phyloP scores from a whole-genome alignment of 164 flowering plant genomes.

The Vitis rotundifolia region DNA sequence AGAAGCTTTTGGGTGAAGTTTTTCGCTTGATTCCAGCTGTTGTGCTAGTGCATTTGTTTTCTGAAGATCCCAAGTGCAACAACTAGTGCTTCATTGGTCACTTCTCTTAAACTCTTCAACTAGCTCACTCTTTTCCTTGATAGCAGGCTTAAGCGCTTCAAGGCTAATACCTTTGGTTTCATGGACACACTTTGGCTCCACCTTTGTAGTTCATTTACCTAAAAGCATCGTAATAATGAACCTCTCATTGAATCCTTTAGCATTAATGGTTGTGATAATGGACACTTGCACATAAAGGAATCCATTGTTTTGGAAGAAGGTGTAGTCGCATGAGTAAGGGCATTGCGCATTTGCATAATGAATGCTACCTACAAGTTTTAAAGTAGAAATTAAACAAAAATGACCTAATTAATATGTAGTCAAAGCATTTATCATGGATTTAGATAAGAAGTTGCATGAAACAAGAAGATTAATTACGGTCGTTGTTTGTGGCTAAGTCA shows the following conservation, averaged over 20 bases:
- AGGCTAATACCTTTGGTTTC: constrained; percentile 38
- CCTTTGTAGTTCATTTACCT: constrained; percentile 22
- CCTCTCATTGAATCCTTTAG: constrained; percentile 50
- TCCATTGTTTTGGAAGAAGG: constrained; percentile 71
- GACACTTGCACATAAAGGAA: constrained; percentile 76
- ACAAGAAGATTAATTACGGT: constrained; percentile 41
- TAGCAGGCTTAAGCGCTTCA: constrained; percentile 54
- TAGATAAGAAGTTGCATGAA: no score
- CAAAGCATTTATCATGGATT: background rate
- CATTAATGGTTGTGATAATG: constrained; percentile 60
- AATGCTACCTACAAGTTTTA: constrained; percentile 64
- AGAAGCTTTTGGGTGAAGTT: constrained; percentile 21
- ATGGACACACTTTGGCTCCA: constrained; percentile 17
- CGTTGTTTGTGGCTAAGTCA: constrained; percentile 63
- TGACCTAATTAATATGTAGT: background rate
- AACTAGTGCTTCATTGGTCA: constrained; percentile 60
- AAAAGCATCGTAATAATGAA: constrained; percentile 59
- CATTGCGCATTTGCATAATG: constrained; percentile 61
- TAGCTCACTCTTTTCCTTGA: constrained; percentile 53
- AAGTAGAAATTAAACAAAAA: no score
- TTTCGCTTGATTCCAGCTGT: constrained; percentile 62
- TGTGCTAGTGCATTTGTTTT: constrained; percentile 62
- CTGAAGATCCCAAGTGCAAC: constrained; percentile 68
- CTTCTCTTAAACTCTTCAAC: constrained; percentile 76
- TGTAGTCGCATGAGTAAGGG: constrained; percentile 57